These are phyloP conservation scores for Lepidopterella palustris DNA, from an alignment of 495 filamentous ascomycete species.

Conservation along the genomic window DNA sequence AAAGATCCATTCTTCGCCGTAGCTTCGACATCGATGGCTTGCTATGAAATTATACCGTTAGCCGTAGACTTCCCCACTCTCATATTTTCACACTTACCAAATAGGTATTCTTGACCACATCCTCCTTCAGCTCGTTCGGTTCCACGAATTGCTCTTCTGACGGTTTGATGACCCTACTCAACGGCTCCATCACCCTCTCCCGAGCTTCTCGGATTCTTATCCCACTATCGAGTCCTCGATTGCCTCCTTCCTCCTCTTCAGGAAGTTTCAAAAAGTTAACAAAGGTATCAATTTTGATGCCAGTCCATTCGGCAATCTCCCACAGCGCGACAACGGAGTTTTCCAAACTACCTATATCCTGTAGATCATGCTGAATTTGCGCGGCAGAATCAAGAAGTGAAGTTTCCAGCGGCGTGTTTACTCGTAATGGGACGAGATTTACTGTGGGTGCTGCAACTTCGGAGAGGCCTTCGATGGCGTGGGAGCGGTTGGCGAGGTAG, in stretches of 20 bases:
- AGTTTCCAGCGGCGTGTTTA: conserved; percentile 29
- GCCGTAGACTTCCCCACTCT: not conserved
- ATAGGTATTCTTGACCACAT: conserved; percentile 29
- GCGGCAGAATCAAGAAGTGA: conserved; percentile 36
- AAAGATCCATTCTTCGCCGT: conserved; percentile 40
- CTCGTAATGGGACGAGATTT: conserved; percentile 47
- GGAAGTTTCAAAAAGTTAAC: conserved; percentile 52
- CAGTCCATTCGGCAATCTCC: conserved; percentile 44
- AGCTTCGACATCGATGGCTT: conserved; percentile 51
- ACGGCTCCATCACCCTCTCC: conserved; percentile 2
- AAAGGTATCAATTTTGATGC: conserved; percentile 43
- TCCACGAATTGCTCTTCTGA: conserved; percentile 10
- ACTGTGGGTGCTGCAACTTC: conserved; percentile 43
- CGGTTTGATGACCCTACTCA: conserved; percentile 11
- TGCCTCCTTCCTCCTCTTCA: conserved; percentile 15
- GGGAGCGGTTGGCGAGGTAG: conserved; percentile 51
- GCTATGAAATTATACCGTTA: conserved; percentile 35
- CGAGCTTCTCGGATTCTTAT: conserved; percentile 12
- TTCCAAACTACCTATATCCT: conserved; percentile 36
- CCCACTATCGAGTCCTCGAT: not conserved
- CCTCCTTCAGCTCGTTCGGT: conserved; percentile 21
- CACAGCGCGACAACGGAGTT: conserved; percentile 40
- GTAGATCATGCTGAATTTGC: conserved; percentile 43
- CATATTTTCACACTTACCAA: conserved; percentile 28
- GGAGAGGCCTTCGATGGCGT: conserved; percentile 36